These are phyloP conservation scores for Tarenaya hassleriana DNA, from an alignment of 345 rosid species.

Conservation along the genomic window DNA sequence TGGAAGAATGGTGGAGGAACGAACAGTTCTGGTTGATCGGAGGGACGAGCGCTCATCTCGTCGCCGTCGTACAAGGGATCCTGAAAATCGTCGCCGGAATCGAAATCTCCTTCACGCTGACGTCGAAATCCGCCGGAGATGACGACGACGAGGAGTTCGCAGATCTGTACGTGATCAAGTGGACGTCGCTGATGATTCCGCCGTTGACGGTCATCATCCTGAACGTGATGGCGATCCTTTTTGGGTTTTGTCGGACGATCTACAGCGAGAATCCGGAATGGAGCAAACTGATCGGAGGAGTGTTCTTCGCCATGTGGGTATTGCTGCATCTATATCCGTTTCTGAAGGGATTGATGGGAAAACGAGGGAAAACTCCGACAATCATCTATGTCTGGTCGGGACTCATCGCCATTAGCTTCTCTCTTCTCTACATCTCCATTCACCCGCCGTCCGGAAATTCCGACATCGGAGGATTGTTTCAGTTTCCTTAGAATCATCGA, in stretches of 20 bases:
- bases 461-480: slow-evolving; percentile 57
- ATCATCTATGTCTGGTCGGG: slow-evolving; percentile 73
- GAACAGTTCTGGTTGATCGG: slow-evolving; percentile 91
- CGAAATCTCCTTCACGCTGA: slow-evolving; percentile 67
- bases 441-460: slow-evolving; percentile 44
- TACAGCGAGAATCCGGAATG: slow-evolving; percentile 45
- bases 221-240: slow-evolving; percentile 64
- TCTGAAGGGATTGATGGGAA: slow-evolving; percentile 77
- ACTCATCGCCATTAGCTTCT: slow-evolving; percentile 62
- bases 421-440: slow-evolving; percentile 69
- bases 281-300: slow-evolving; percentile 67
- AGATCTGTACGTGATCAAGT: slow-evolving; percentile 66
- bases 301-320: slow-evolving; percentile 81
- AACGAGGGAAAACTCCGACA: slow-evolving; percentile 63
- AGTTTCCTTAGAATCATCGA: slow-evolving; percentile 31
- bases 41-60: slow-evolving; percentile 84
- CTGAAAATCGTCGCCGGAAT: slow-evolving; percentile 77
- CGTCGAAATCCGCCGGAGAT: slow-evolving; percentile 60
- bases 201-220: slow-evolving; percentile 69
- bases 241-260: slow-evolving; percentile 48
- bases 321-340: slow-evolving; percentile 77
- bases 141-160: slow-evolving; percentile 61
- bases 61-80: slow-evolving; percentile 75
- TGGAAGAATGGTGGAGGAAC: slow-evolving; percentile 93
- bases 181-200: slow-evolving; percentile 73